Evolutionary conservation across 768 basidiomycete genomes (phyloP), one percentile per base, ranked within the genome.

Genomic region (Pulveroboletus sp.): DNA sequence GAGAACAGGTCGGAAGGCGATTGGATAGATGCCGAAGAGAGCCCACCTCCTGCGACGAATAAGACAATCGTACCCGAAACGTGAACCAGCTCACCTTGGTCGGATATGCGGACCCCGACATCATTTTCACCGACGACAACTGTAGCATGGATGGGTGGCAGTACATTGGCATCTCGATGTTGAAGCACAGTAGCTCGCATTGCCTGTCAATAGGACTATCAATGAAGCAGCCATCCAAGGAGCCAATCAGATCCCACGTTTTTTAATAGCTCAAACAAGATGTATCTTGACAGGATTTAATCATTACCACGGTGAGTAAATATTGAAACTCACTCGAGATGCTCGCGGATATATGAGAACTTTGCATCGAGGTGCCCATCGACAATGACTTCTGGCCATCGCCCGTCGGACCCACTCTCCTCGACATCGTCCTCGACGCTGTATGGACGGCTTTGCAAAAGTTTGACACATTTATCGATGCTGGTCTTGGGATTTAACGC

Each of bases 191-290:
- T 89, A 6, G 88, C 86, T 37, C 80, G 76, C 76, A 90, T 83
- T 16, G 89, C 79, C 89, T 91, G 17, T 47, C 19, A 46, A 43
- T 35, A 30, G 13, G 43, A 35, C 27, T 29, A 29, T 11, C 0
- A 55, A 47, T 23, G 45, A 47, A 23, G 8, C 19, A 32, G 24
- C 27, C 27, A 20, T 24, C 17, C 22, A 14, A 31, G 17, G 14
- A 22, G 27, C 32, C 23, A 20, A 43, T 6, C n/a, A 22, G 36
- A 20, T 67, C 83, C 56, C 58, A 89, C 89, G 63, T 93, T 93
- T 68, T 93, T 93, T 62, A 95, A 63, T n/a, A 93, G 65, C 62
- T 94, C 91, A 59, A 93, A 93, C 19, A 93, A 67, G 43, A 93
- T 86, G 63, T 93, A 94, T 65, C 86, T 88, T 58, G 3, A 22